Evolutionary conservation across 371 early-diverging fungal genomes (phyloP), one percentile per base, ranked within the genome.

Genomic region (Entomophthora muscae): DNA sequence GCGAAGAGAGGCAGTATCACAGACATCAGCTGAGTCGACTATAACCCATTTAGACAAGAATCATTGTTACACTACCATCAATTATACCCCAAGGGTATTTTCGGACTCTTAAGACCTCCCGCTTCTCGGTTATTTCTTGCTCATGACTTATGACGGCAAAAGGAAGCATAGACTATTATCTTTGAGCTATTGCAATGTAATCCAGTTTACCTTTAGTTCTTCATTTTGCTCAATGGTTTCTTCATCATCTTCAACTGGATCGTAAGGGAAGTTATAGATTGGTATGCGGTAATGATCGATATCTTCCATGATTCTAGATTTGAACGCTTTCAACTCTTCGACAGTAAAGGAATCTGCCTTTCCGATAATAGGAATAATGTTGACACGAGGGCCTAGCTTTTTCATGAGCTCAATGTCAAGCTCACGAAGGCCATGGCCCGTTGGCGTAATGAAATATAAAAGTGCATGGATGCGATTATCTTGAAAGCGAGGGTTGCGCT

Each of bases 41-140:
- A 29, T 12, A 23, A 61, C 56, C 27, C 1, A 26, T 27, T 12
- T 22, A 31, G 53, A 66, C 52, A 29, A 65, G 30, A 51, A 23
- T 33, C 65, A 23, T 10, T 24, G 51, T 24, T 32, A 54, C 5
- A 63, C 51, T 69, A 75, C 75, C 75, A 75, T 98, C 95, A 32
- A 98, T 94, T 61, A 92, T 82, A 68, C 99, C 99, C 99, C 99
- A 99, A n/a, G 95, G 96, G 72, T 98, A 99, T 69, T 86, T 91
- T 55, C 99, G 85, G 30, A 96, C 84, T 65, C 76, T 78, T 57
- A 69, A 68, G n/a, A 72, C 70, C 32, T 75, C 57, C 24, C 72
- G 67, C 58, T 80, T 79, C 32, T 83, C 84, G 26, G 89, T 77
- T 13, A 93, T 84, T 61, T 90, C 93, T 65, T 95, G 93, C 58